These are phyloP conservation scores for Calvatia gigantea DNA, from an alignment of 768 basidiomycete genomes.

Conservation along the genomic window DNA sequence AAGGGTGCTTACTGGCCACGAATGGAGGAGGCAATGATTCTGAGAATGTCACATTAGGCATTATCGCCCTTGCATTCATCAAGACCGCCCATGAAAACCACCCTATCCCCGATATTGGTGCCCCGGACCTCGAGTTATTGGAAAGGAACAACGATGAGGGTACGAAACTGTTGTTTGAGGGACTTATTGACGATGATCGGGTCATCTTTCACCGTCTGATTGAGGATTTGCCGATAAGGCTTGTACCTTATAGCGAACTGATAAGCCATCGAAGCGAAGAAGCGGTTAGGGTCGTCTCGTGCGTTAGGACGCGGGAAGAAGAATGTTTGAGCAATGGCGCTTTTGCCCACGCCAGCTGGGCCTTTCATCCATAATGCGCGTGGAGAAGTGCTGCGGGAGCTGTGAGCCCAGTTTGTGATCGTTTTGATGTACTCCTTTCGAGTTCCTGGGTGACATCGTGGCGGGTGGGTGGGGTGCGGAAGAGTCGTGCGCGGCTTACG, in stretches of 20 bases:
- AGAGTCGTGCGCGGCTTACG: not conserved
- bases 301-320: constrained; percentile 1
- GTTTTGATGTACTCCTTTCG: not conserved
- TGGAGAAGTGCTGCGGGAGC: not conserved
- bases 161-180: not conserved
- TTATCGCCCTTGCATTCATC: not conserved
- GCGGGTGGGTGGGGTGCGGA: not conserved
- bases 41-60: not conserved
- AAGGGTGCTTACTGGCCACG: not conserved
- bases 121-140: not conserved
- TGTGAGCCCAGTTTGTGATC: not conserved
- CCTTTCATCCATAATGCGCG: not conserved
- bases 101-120: not conserved
- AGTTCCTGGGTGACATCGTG: not conserved
- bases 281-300: not conserved
- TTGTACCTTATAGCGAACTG: not conserved
- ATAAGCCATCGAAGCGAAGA: constrained; percentile 1
- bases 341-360: not conserved
- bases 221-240: not conserved
- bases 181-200: not conserved
- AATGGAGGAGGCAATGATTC: not conserved
- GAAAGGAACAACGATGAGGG: not conserved
- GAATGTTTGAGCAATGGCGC: not conserved
- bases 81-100: not conserved
- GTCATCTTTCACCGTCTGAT: not conserved